Evolutionary conservation across 1,139 yeast species (phyloP), one percentile per base, ranked within the genome.

Genomic region (Pichia sp.): DNA sequence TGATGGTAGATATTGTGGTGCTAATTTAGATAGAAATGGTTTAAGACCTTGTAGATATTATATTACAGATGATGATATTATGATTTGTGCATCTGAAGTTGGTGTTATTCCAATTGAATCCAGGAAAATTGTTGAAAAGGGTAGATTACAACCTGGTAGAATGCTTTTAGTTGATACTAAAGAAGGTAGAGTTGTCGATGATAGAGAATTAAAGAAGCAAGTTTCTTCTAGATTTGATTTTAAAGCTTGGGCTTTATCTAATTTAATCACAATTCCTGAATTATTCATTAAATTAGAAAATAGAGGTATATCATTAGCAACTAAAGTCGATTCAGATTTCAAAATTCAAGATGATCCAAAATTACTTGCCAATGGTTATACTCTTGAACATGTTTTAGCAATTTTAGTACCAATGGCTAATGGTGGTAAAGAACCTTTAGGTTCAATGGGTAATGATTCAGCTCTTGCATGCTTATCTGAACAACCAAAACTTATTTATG

Each of bases 371-470:
- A 84, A 84, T 59, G 96, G 96, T 40, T 91, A 86, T 70, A 83
- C 96, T 17, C 82, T 81, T 56, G 98, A 91, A 67, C 97, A 91
- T 66, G 72, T 89, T 48, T 75, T 86, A 34, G 64, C 85, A 47
- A 69, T 91, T 34, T 70, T 91, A 53, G 94, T 85, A 7, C 97
- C 97, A 51, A 91, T 91, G 98, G 97, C 95, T 34, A 58, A 72
- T 35, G 84, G 78, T 54, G 96, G 91, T 48, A 88, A 88, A 59
- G 98, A 91, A 67, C 89, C 96, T 5, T 72, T 91, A 45, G 97
- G 98, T 23, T 88, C 96, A 12, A 91, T 91, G 98, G 98, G 98
- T 72, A 89, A 89, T 60, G 98, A 91, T 60, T 80, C 91, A 44
- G 95, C 97, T n/a, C 72, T 91, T 52, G 97, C 98, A 2, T 91